A percentile compares a stretch with the other conserved stretches of the same genome.
These are phyloP conservation scores for Phanerochaete carnosa DNA, from an alignment of 768 basidiomycete genomes.

Conservation along the genomic window DNA sequence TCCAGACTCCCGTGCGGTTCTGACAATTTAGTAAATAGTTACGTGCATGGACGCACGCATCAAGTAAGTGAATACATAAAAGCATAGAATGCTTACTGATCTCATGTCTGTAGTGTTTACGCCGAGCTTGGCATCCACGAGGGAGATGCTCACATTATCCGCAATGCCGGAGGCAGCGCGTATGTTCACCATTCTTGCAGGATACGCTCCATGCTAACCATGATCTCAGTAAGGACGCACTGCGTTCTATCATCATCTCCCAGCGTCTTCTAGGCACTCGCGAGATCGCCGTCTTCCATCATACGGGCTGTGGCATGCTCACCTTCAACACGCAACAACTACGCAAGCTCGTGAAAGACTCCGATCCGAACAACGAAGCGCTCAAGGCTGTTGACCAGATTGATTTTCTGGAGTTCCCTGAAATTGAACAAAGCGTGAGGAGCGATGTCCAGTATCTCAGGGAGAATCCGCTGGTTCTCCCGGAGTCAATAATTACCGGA, in stretches of 20 bases:
- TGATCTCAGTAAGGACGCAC: slow-evolving; percentile 49
- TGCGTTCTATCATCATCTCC: slow-evolving; percentile 67
- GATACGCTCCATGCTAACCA: not conserved
- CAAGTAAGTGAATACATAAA: slow-evolving; percentile 38
- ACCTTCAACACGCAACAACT: slow-evolving; percentile 53
- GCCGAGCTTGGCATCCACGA: slow-evolving; percentile 57
- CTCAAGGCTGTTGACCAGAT: slow-evolving; percentile 38
- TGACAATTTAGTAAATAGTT: slow-evolving; percentile 29
- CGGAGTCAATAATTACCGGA: slow-evolving; percentile 53
- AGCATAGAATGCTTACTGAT: not conserved
- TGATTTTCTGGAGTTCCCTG: slow-evolving; percentile 52
- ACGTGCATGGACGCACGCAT: slow-evolving; percentile 78
- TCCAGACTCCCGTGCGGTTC: not conserved
- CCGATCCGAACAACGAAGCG: slow-evolving; percentile 31
- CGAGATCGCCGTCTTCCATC: slow-evolving; percentile 67
- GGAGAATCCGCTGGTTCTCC: slow-evolving; percentile 51
- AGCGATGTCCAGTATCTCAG: slow-evolving; percentile 57
- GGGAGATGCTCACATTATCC: slow-evolving; percentile 70
- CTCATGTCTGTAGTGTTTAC: slow-evolving; percentile 40
- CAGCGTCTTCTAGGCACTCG: slow-evolving; percentile 69
- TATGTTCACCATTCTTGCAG: slow-evolving; percentile 28
- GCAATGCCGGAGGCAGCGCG: slow-evolving; percentile 71
- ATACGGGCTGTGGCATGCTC: slow-evolving; percentile 73
- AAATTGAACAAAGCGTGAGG: slow-evolving; percentile 52
- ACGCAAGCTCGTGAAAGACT: slow-evolving; percentile 45